Evolutionary conservation across 2,329 filamentous ascomycete species (phyloP), one percentile per base, ranked within the genome.

Genomic region (Trichoderma brevicompactum): DNA sequence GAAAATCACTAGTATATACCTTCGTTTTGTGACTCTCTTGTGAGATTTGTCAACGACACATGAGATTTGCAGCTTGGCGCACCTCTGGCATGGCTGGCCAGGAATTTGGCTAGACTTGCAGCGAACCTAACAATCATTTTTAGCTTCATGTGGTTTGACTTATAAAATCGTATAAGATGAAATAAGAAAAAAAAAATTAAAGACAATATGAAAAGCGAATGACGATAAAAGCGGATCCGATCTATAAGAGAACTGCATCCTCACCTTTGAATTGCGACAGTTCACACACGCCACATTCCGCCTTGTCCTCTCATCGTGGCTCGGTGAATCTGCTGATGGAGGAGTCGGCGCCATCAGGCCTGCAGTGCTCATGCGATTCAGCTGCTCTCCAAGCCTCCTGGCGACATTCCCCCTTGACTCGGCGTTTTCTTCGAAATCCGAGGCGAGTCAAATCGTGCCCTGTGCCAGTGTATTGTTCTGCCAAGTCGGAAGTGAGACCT

Each of bases 41-140:
- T 82, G 80, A 55, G 76, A 76, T 70, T 79, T 82, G 69, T 82
- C 80, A 36, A 82, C 79, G 10, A 82, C 76, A 61, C 81, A 82
- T 17, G 75, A 69, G 36, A 81, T 72, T 44, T 77, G 72, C 28
- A 82, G 72, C 73, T 82, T 82, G 65, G 76, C 72, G 66, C 81
- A 82, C 53, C 81, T 76, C 66, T 80, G 78, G 62, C 81, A 82
- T 34, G 79, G 77, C 69, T 80, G 75, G 58, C 78, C 78, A 2
- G 74, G 70, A 10, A 72, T 71, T 13, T 73, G 69, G 68, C 77
- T 80, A 17, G 79, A 74, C 69, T 78, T 79, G 71, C 81, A 82
- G 64, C 79, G 79, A 32, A 82, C 80, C 80, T 82, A 68, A 52
- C 2, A 8, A 2, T 13, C 17, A 36, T n/a, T 36, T n/a, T 28